Evolutionary conservation across 2,329 filamentous ascomycete species (phyloP).

Genomic region (Hortaea werneckii): DNA sequence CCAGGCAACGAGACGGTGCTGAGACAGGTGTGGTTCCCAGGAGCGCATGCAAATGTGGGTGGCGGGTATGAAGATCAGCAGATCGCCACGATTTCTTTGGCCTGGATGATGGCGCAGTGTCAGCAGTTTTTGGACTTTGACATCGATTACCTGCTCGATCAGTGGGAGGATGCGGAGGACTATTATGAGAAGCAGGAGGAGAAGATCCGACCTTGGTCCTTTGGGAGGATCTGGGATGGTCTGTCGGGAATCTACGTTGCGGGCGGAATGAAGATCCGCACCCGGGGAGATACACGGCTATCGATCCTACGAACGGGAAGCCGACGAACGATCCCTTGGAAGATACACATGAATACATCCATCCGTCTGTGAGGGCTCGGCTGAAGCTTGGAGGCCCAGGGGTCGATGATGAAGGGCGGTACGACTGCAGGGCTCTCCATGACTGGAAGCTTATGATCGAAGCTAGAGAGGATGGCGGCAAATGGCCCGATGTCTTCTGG

Average conservation of each 20-base stretch:
- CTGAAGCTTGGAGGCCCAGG: constrained; percentile 37
- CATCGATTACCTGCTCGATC: constrained; percentile 37
- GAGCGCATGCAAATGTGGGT: constrained; percentile 36
- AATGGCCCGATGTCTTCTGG: constrained; percentile 33
- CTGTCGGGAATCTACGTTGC: constrained; percentile 37
- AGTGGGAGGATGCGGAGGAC: constrained; percentile 35
- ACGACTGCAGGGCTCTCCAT: constrained; percentile 34
- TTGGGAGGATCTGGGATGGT: constrained; percentile 38
- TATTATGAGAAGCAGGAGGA: constrained; percentile 35
- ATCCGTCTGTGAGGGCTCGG: constrained; percentile 38
- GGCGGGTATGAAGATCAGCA: constrained; percentile 38
- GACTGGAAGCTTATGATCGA: constrained; percentile 40
- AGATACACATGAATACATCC: constrained; percentile 43
- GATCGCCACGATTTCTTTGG: constrained; percentile 42
- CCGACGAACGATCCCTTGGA: constrained; percentile 34
- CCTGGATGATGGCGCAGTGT: constrained; percentile 49
- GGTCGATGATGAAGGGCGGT: constrained; percentile 33
- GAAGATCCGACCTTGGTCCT: constrained; percentile 37
- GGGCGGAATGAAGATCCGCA: constrained; percentile 35
- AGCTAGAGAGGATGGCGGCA: constrained; percentile 14
- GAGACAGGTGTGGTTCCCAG: constrained; percentile 40
- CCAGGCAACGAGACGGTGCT: constrained; percentile 34
- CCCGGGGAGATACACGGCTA: constrained; percentile 37
- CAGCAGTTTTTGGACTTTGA: constrained; percentile 39
- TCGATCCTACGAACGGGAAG: constrained; percentile 34